phyloP scores from a whole-genome alignment of 2,329 filamentous ascomycete genomes.

The Metarhizium guizhouense region DNA sequence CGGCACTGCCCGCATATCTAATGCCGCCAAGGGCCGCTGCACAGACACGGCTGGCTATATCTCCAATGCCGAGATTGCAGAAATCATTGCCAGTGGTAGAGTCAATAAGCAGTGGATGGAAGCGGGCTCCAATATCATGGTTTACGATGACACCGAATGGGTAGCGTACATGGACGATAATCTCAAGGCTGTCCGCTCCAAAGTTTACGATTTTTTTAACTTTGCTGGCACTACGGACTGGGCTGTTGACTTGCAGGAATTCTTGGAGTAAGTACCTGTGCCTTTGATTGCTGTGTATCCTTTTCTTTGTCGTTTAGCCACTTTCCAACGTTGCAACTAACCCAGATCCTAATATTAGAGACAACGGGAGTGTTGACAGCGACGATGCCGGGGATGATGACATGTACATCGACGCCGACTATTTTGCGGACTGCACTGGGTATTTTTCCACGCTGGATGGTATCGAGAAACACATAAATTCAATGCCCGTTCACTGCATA shows the following conservation, averaged over 20 bases:
- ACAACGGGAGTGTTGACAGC: neutral
- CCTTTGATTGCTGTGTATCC: too few species aligned
- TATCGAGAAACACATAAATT: neutral
- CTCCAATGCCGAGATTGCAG: slow-evolving; percentile 19
- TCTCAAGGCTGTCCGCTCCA: neutral
- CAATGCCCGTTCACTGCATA: neutral
- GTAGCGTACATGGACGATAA: slow-evolving; percentile 4
- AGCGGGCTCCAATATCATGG: slow-evolving; percentile 9
- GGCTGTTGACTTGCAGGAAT: neutral
- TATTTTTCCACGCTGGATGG: neutral
- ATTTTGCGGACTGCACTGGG: neutral
- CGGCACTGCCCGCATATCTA: slow-evolving; percentile 11
- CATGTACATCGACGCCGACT: neutral
- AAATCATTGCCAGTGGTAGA: slow-evolving; percentile 9
- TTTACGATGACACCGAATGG: slow-evolving; percentile 12
- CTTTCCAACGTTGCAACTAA: too few species aligned
- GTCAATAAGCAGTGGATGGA: slow-evolving; percentile 1
- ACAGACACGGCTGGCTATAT: slow-evolving; percentile 21
- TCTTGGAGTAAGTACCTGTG: too few species aligned
- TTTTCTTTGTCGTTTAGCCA: too few species aligned
- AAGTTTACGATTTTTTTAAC: neutral
- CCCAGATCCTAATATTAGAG: neutral
- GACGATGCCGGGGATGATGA: too few species aligned
- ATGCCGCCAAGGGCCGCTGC: slow-evolving; percentile 16
- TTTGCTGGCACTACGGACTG: neutral